Conservation (phyloP, 108 stramenopile genomes). For the Cylindrotheca fusiformis region DNA sequence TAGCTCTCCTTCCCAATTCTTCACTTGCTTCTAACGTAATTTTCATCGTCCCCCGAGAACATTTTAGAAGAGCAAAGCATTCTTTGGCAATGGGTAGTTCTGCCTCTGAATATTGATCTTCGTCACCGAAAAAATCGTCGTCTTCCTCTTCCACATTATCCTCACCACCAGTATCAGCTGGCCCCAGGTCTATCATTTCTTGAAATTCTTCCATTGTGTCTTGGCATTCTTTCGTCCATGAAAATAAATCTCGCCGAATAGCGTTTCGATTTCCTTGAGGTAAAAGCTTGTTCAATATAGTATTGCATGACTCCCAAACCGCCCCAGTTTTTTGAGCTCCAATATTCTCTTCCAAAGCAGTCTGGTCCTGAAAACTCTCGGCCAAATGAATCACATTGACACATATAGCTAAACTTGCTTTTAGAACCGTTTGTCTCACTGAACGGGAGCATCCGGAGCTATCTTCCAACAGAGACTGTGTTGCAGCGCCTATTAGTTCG, state of each 20-base stretch:
- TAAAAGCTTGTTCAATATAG: constrained; percentile 33
- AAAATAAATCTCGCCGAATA: constrained; percentile 76
- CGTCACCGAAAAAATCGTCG: constrained; percentile 31
- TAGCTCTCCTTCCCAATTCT: constrained; percentile 15
- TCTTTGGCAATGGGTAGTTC: constrained; percentile 67
- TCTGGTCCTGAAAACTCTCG: constrained; percentile 39
- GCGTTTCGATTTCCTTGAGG: constrained; percentile 71
- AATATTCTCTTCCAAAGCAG: constrained; percentile 40
- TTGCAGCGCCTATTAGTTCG: constrained; percentile 58
- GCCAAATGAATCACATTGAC: constrained; percentile 48
- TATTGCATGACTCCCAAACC: constrained; percentile 77
- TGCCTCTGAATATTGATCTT: constrained; percentile 51
- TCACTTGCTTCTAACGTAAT: constrained; percentile 69
- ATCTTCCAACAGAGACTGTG: constrained; percentile 44
- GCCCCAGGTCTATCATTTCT: constrained; percentile 63
- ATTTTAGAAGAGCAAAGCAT: constrained; percentile 65
- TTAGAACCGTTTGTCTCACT: constrained; percentile 50
- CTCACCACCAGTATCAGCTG: constrained; percentile 14
- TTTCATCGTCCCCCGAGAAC: constrained; percentile 68
- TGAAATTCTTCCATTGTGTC: constrained; percentile 80
- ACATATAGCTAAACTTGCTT: constrained; percentile 49
- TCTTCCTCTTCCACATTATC: constrained; percentile 27
- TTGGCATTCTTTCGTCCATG: constrained; percentile 72
- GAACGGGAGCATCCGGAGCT: constrained; percentile 57
- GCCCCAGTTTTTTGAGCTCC: constrained; percentile 75